These are phyloP conservation scores for Haematococcus sp. DNA, from an alignment of 139 green algal genomes.

Conservation along the genomic window DNA sequence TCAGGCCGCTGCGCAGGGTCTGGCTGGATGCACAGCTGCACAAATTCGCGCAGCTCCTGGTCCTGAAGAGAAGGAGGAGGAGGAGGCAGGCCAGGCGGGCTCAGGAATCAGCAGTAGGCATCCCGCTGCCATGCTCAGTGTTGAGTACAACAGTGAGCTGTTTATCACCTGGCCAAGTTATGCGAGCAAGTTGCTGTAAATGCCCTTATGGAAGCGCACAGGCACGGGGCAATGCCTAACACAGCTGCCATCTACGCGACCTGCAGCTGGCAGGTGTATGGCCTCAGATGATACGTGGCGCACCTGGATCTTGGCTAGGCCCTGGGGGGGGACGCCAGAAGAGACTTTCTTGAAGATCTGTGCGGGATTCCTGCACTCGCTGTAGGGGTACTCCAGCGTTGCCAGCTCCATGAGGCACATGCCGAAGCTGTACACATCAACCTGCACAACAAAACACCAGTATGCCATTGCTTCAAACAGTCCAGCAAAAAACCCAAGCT, in stretches of 20 bases:
- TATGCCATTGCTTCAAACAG: not conserved
- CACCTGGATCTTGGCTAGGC: slow-evolving; percentile 2
- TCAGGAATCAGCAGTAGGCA: too few species aligned
- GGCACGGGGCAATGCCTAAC: too few species aligned
- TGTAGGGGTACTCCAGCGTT: slow-evolving; percentile 94
- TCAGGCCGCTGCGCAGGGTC: slow-evolving; percentile 56
- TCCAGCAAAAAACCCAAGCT: not conserved
- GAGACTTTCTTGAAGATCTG: slow-evolving; percentile 47
- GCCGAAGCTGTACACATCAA: slow-evolving; percentile 90
- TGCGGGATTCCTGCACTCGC: slow-evolving; percentile 73
- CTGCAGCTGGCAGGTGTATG: not conserved
- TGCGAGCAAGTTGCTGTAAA: not conserved
- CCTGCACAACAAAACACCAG: not conserved
- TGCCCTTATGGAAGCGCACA: too few species aligned
- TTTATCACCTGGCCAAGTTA: not conserved
- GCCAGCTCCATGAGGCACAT: slow-evolving; percentile 98
- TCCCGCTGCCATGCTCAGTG: too few species aligned
- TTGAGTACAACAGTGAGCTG: not conserved
- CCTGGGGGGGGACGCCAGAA: not conserved
- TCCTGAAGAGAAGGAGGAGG: slow-evolving; percentile 70
- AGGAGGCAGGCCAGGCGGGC: slow-evolving; percentile 69
- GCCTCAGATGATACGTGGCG: not conserved
- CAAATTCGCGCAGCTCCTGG: slow-evolving; percentile 76
- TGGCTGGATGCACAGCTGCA: slow-evolving; percentile 78
- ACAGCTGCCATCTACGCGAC: too few species aligned